Conservation (phyloP, 345 rosid species). For the Gynandropsis gynandra region DNA sequence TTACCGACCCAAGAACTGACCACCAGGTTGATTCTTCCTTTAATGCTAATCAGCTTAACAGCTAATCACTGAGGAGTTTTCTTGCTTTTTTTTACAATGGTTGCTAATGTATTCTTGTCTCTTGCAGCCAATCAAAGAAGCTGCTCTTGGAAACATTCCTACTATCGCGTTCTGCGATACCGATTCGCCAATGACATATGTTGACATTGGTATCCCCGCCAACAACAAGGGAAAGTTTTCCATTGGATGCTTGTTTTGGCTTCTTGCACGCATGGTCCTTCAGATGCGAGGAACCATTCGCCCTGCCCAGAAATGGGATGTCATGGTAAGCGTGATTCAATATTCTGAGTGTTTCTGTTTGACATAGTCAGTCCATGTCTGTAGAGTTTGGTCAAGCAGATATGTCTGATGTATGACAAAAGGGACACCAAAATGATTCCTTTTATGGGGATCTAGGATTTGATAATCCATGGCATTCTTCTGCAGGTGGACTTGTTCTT, state of each 20-base stretch:
- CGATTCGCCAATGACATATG: slow-evolving; percentile 68
- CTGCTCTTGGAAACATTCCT: slow-evolving; percentile 73
- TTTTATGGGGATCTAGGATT: too few species aligned
- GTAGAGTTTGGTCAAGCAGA: too few species aligned
- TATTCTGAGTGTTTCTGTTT: slow-evolving; percentile 43
- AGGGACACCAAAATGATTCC: too few species aligned
- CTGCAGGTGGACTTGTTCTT: slow-evolving; percentile 49
- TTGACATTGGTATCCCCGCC: slow-evolving; percentile 47
- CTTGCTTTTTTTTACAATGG: background rate
- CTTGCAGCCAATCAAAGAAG: slow-evolving; percentile 69
- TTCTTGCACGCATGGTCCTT: background rate
- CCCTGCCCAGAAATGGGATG: background rate
- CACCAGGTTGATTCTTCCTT: slow-evolving; percentile 46
- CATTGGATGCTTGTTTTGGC: slow-evolving; percentile 4
- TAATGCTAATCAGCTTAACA: background rate
- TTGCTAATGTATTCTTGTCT: background rate
- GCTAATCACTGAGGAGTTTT: background rate
- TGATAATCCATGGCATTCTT: too few species aligned
- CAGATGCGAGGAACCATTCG: slow-evolving; percentile 5
- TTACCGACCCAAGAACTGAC: slow-evolving; percentile 50
- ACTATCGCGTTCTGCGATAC: slow-evolving; percentile 81
- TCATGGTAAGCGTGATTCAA: background rate
- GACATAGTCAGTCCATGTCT: too few species aligned
- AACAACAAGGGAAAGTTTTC: slow-evolving; percentile 6
- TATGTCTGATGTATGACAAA: too few species aligned